A percentile compares a stretch with the other conserved stretches of the same genome.
These are phyloP conservation scores for Sanghuangporus baumii DNA, from an alignment of 1,284 basidiomycete genomes.

Conservation along the genomic window DNA sequence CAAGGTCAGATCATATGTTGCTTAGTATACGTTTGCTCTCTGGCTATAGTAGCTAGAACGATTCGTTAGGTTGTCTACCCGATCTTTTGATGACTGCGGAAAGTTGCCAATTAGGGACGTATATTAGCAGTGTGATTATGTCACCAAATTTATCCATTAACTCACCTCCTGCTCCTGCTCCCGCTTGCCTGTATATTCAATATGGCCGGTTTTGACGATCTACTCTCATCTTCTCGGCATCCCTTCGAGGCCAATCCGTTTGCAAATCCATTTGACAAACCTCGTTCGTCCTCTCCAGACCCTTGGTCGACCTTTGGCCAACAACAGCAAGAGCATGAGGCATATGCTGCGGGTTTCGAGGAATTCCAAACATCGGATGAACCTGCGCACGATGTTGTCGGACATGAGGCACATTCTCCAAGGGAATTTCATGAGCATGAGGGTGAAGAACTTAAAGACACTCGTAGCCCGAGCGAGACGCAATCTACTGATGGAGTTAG, in stretches of 20 bases:
- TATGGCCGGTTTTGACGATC: conserved; percentile 75
- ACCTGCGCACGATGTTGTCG: neutral
- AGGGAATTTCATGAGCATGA: neutral
- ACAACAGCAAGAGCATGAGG: conserved; percentile 1
- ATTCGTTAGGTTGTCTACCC: too few species aligned
- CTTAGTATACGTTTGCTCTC: neutral
- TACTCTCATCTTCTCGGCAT: conserved; percentile 57
- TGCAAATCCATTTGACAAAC: conserved; percentile 62
- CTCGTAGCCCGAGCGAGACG: neutral
- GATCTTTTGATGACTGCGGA: too few species aligned
- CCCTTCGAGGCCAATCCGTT: conserved; percentile 72
- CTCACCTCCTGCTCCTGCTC: too few species aligned
- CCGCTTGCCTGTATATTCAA: neutral
- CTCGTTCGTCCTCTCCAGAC: conserved; percentile 63
- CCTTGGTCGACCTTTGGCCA: conserved; percentile 58
- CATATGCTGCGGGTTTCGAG: neutral
- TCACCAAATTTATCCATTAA: too few species aligned
- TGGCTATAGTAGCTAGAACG: neutral
- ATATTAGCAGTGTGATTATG: too few species aligned
- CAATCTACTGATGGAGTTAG: neutral
- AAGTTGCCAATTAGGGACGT: too few species aligned
- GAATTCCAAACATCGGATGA: neutral
- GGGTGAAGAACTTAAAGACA: neutral
- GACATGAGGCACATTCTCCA: neutral
- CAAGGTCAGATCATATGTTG: conserved; percentile 60